A percentile compares a stretch with the other conserved stretches of the same genome.
Evolutionary conservation across 2,329 filamentous ascomycete genomes (phyloP).

Genomic region (Diaporthe sp.): DNA sequence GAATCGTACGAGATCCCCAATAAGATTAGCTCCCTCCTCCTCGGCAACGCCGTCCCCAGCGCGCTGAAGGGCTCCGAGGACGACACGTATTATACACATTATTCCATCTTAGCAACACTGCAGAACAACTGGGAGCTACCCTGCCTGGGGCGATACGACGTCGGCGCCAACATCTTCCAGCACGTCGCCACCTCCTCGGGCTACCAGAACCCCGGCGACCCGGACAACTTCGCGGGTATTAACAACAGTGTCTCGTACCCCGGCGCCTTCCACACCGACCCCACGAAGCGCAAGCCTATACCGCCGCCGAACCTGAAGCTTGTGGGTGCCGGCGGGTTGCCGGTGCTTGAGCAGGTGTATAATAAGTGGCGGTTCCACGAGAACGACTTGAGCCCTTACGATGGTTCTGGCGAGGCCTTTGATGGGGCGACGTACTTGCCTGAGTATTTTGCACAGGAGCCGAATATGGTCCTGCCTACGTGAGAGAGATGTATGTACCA

Average conservation of each 20-base stretch:
- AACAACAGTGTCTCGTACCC: constrained; percentile 60
- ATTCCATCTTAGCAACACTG: constrained; percentile 57
- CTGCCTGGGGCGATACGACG: constrained; percentile 59
- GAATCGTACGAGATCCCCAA: constrained; percentile 67
- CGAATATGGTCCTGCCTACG: constrained; percentile 39
- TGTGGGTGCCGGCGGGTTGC: constrained; percentile 58
- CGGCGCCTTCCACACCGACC: constrained; percentile 56
- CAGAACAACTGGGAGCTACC: constrained; percentile 60
- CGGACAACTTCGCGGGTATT: constrained; percentile 51
- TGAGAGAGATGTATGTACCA: neutral
- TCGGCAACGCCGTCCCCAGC: constrained; percentile 67
- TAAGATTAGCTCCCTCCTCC: constrained; percentile 66
- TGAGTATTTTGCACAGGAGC: constrained; percentile 53
- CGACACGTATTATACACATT: constrained; percentile 63
- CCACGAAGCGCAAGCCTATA: constrained; percentile 49
- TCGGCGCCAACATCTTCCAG: constrained; percentile 50
- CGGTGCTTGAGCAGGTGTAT: constrained; percentile 52
- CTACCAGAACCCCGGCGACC: constrained; percentile 51
- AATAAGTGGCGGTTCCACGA: constrained; percentile 50
- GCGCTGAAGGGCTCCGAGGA: constrained; percentile 65
- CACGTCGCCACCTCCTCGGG: constrained; percentile 45
- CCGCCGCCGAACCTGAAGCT: constrained; percentile 60
- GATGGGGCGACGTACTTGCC: constrained; percentile 58
- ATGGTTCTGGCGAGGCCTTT: constrained; percentile 59
- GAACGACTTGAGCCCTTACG: constrained; percentile 57